These are phyloP conservation scores for Ballota nigra DNA, from an alignment of 257 asterid genomes.

Conservation along the genomic window DNA sequence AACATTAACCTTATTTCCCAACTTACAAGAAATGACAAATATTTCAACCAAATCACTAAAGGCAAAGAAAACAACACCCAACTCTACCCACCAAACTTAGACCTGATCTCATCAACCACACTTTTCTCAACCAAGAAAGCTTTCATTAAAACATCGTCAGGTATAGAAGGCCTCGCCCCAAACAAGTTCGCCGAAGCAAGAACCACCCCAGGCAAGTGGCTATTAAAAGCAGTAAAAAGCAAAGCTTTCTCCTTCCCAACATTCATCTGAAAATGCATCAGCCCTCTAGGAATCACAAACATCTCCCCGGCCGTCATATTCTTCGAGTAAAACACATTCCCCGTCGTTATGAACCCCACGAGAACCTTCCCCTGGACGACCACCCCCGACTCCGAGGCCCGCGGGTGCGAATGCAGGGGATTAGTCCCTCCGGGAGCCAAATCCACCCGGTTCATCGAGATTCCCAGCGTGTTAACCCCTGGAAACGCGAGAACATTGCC, in stretches of 20 bases:
- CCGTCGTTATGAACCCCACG: constrained; percentile 48
- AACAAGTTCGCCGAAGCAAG: constrained; percentile 35
- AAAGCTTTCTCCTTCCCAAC: constrained; percentile 46
- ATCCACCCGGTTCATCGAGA: constrained; percentile 58
- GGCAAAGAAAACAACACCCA: background rate
- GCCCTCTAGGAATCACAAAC: constrained; percentile 59
- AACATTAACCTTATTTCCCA: background rate
- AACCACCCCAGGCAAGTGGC: constrained; percentile 54
- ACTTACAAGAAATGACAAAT: background rate
- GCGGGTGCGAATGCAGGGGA: constrained; percentile 64
- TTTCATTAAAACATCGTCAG: constrained; percentile 46
- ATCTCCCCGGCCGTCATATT: constrained; percentile 41
- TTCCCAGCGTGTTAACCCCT: constrained; percentile 55
- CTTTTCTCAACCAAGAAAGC: constrained; percentile 44
- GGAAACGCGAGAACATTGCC: constrained; percentile 53
- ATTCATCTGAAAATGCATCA: constrained; percentile 60
- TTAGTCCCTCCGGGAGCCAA: constrained; percentile 43
- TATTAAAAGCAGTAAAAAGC: constrained; percentile 51
- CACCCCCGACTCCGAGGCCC: constrained; percentile 52
- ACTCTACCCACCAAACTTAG: constrained; percentile 35
- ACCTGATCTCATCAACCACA: constrained; percentile 42
- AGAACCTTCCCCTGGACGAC: constrained; percentile 44
- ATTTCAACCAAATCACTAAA: constrained; percentile 18
- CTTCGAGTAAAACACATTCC: constrained; percentile 35
- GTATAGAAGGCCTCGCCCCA: constrained; percentile 48